These are phyloP conservation scores for Alternaria sp. DNA, from an alignment of 2,329 filamentous ascomycete genomes.

Conservation along the genomic window DNA sequence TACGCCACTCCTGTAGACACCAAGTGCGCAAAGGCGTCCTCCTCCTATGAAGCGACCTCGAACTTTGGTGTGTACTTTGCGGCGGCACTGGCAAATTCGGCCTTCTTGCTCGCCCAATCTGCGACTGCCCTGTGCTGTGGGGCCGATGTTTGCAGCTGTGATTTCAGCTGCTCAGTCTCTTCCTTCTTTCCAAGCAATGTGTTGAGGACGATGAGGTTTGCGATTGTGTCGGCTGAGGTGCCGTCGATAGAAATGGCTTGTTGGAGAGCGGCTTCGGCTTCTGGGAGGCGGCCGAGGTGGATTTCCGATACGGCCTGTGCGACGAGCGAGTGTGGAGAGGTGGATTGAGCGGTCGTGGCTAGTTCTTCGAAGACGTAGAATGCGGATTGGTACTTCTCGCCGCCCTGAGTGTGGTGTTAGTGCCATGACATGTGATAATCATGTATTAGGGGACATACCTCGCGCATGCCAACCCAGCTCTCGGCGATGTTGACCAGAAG, in stretches of 20 bases:
- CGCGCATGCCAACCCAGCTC: constrained; percentile 88
- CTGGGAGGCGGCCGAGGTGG: constrained; percentile 85
- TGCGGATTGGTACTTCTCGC: constrained; percentile 93
- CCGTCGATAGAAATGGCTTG: constrained; percentile 79
- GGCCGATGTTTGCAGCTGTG: constrained; percentile 61
- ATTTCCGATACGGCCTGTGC: constrained; percentile 91
- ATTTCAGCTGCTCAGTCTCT: constrained; percentile 64
- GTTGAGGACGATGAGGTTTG: constrained; percentile 81
- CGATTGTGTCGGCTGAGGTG: constrained; percentile 74
- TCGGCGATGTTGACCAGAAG: constrained; percentile 93
- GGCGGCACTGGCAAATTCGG: constrained; percentile 84
- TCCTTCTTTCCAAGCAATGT: constrained; percentile 72
- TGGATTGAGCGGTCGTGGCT: constrained; percentile 82
- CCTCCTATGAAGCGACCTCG: constrained; percentile 48
- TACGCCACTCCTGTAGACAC: background rate
- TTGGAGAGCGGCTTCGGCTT: constrained; percentile 85
- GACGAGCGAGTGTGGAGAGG: constrained; percentile 76
- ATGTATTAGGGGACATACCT: constrained; percentile 62
- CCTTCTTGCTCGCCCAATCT: constrained; percentile 84
- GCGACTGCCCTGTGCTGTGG: constrained; percentile 73
- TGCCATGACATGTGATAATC: background rate
- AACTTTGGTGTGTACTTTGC: constrained; percentile 88
- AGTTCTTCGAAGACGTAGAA: constrained; percentile 99
- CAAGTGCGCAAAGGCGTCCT: background rate
- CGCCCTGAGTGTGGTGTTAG: constrained; percentile 65